Conservation (phyloP, 75 land plant species). For the Pseudotsuga menziesii region DNA sequence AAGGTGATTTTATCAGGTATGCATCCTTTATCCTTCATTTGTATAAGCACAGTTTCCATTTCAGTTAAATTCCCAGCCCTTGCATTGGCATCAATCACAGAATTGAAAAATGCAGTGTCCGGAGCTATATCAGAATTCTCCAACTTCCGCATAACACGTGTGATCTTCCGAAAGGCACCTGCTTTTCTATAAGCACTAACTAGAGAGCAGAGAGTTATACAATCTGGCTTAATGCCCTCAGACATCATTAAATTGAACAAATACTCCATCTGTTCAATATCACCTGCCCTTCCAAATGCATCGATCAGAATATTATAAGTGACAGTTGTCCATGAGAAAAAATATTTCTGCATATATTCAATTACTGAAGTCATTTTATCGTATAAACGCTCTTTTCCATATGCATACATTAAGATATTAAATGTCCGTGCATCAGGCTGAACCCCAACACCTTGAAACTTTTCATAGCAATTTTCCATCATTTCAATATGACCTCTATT, state of each 20-base stretch:
- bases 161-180: conserved; percentile 40
- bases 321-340: conserved; percentile 62
- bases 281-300: conserved; percentile 87
- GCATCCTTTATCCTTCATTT: conserved; percentile 60
- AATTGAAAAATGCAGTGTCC: conserved; percentile 72
- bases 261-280: conserved; percentile 62
- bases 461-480: conserved; percentile 82
- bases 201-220: conserved; percentile 69
- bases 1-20: conserved; percentile 68
- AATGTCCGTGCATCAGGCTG: conserved; percentile 68
- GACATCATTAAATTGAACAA: conserved; percentile 63
- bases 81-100: conserved; percentile 79
- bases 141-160: conserved; percentile 49
- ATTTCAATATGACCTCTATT: conserved; percentile 55
- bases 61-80: conserved; percentile 43
- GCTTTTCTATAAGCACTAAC: conserved; percentile 70
- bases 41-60: conserved; percentile 60
- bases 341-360: conserved; percentile 77
- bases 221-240: conserved; percentile 72
- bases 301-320: conserved; percentile 81
- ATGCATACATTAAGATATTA: conserved; percentile 73
- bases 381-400: conserved; percentile 59
- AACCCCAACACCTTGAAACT: conserved; percentile 57
- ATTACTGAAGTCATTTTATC: conserved; percentile 82
- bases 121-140: conserved; percentile 64